Evolutionary conservation across 2,329 filamentous ascomycete species (phyloP).

Genomic region (Nemania bipapillata): DNA sequence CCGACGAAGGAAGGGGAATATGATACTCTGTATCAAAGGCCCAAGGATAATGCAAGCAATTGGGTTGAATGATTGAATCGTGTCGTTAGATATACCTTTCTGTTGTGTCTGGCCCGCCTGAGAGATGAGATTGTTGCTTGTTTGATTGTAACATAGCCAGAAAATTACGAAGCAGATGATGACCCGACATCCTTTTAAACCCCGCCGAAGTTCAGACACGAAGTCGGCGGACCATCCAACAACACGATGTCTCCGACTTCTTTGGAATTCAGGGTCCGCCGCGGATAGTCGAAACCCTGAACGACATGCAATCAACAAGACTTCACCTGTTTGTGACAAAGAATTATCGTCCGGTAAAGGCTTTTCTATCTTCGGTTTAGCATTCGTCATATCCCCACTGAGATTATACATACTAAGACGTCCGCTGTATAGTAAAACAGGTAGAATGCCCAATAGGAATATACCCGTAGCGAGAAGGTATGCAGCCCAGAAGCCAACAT

Average conservation of each 20-base stretch:
- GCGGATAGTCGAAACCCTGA: constrained; percentile 1
- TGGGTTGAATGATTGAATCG: constrained; percentile 66
- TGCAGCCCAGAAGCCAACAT: constrained; percentile 24
- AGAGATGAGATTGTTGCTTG: constrained; percentile 65
- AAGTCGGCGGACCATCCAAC: not conserved
- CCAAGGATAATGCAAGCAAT: constrained; percentile 65
- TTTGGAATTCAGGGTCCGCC: constrained; percentile 2
- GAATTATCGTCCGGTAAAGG: not conserved
- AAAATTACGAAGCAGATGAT: constrained; percentile 12
- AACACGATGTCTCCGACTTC: not conserved
- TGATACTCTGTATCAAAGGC: constrained; percentile 62
- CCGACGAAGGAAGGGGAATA: constrained; percentile 63
- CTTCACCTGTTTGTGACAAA: not conserved
- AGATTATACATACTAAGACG: not conserved
- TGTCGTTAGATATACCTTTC: constrained; percentile 65
- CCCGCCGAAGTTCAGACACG: not conserved
- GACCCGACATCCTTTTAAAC: constrained; percentile 7
- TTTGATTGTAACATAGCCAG: constrained; percentile 52
- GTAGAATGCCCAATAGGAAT: not conserved
- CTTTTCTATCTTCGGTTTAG: not conserved
- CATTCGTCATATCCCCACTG: not conserved
- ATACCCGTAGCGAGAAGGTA: constrained; percentile 21
- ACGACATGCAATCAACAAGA: not conserved
- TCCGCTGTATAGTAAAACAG: not conserved
- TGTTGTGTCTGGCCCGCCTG: constrained; percentile 65